A percentile compares a stretch with the other conserved stretches of the same genome.
phyloP scores from a whole-genome alignment of 306 rosid species.

The Castanea sativa region DNA sequence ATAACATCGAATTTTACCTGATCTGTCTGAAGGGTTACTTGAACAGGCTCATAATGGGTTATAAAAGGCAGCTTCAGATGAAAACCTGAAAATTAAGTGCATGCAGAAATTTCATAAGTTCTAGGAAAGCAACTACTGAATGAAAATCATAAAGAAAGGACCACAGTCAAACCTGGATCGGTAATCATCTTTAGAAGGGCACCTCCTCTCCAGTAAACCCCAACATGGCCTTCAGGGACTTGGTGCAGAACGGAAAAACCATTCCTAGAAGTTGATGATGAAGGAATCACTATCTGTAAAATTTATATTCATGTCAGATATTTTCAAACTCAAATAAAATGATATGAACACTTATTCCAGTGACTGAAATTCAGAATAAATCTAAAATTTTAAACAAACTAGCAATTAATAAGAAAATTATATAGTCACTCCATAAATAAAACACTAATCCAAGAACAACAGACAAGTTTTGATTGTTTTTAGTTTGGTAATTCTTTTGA shows the following conservation, averaged over 20 bases:
- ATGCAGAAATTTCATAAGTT: background rate
- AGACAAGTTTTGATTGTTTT: too few relatives aligned
- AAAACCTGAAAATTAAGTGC: slow-evolving; percentile 55
- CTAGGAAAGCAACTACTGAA: background rate
- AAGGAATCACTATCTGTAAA: slow-evolving; percentile 53
- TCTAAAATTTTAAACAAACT: background rate
- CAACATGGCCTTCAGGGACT: slow-evolving; percentile 98
- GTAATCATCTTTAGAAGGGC: slow-evolving; percentile 79
- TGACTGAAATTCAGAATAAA: background rate
- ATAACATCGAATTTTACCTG: slow-evolving; percentile 34
- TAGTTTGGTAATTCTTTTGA: too few relatives aligned
- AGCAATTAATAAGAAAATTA: background rate
- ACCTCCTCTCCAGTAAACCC: slow-evolving; percentile 97
- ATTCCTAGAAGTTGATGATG: slow-evolving; percentile 39
- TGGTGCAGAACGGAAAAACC: slow-evolving; percentile 72
- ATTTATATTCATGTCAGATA: slow-evolving; percentile 3
- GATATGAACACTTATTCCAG: background rate
- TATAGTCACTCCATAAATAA: background rate
- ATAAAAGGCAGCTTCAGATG: slow-evolving; percentile 81
- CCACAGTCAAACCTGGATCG: slow-evolving; percentile 56
- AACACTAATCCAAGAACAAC: background rate
- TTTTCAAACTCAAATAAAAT: background rate
- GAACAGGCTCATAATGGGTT: slow-evolving; percentile 84
- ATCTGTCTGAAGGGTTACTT: slow-evolving; percentile 91
- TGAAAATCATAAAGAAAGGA: slow-evolving; percentile 3